A percentile compares a stretch with the other conserved stretches of the same genome.
Evolutionary conservation across 176 grass and related monocot genomes (phyloP).

Genomic region (Neostapfia colusana): DNA sequence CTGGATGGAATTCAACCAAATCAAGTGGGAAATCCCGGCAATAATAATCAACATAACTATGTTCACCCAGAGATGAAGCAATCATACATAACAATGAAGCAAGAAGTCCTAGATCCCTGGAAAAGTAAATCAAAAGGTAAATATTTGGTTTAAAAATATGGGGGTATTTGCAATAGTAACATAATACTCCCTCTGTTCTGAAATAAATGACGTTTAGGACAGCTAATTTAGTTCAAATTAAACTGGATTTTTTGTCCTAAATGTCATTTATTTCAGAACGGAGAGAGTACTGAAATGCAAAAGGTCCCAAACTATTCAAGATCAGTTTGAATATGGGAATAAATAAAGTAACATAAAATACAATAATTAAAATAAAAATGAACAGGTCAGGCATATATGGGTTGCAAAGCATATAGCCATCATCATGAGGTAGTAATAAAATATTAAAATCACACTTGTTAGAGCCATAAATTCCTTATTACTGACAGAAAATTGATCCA

Average conservation of each 20-base stretch:
- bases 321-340: neutral
- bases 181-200: no score
- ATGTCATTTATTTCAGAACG: no score
- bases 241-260: no score
- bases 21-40: constrained; percentile 77
- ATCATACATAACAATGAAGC: constrained; percentile 66
- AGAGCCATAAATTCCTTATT: neutral
- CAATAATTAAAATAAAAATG: neutral
- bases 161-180: constrained; percentile 20
- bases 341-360: neutral
- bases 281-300: constrained; percentile 11
- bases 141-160: constrained; percentile 25
- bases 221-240: no score
- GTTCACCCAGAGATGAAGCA: constrained; percentile 71
- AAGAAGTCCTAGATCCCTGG: constrained; percentile 75
- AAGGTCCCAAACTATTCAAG: constrained; percentile 20
- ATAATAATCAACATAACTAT: constrained; percentile 78
- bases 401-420: neutral
- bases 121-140: constrained; percentile 40
- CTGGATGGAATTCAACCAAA: constrained; percentile 55
- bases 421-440: neutral
- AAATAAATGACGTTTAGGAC: no score
- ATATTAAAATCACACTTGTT: constrained; percentile 1
- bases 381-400: neutral
- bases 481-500: neutral